Base-by-base conservation (phyloP, 2,329 filamentous ascomycete genomes). In the Sphaerulina populicola region DNA sequence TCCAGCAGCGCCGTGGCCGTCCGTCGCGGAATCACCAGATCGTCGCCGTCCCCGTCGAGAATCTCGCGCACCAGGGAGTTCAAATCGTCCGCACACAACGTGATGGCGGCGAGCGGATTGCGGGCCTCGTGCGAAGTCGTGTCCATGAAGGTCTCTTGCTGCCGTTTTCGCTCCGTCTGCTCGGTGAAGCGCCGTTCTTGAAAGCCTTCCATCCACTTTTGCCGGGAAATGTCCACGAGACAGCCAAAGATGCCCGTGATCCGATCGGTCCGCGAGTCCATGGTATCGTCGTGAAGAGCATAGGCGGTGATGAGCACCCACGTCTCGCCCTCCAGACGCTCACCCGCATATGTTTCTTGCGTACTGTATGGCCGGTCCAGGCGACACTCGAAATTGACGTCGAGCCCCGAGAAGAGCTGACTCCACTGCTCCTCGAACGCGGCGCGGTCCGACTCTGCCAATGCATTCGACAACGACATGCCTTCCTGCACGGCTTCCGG, bases 1-100 rank as follows among this genome's bases (percentile, higher is more conserved):
- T 63, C 63, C 10, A 60, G 38, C 7, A 49, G 40, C 7, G 51
- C 44, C 15, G 53, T 31, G 3, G 56, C 45, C 2, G 11, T 51
- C 5, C 45, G 33, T 29, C 50, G 41, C 4, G 39, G 15, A 18
- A 41, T 11, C 4, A 41, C 39, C 10, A 41, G 18, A 12, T 41
- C 15, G 12, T 41, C 39, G 6, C 21, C 18, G 12, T 41, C 15
- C 18, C 21, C 18, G 39, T 12, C 10, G 15, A 41, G 18, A 5
- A 41, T 18, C 4, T 53, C 29, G 7, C 49, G 48, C 3, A 50
- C 10, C 7, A 33, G 39, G 18, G 53, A 40, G 30, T 53, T 21
- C 33, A 73, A 70, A 8, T 64, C 64, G 39, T 73, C 71, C 2
- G 70, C 70, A 36, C 68, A 71, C 12, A 72, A 67, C 0, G 72